Evolutionary conservation across 805 yeast species (phyloP).

Genomic region (Candida insectalens): DNA sequence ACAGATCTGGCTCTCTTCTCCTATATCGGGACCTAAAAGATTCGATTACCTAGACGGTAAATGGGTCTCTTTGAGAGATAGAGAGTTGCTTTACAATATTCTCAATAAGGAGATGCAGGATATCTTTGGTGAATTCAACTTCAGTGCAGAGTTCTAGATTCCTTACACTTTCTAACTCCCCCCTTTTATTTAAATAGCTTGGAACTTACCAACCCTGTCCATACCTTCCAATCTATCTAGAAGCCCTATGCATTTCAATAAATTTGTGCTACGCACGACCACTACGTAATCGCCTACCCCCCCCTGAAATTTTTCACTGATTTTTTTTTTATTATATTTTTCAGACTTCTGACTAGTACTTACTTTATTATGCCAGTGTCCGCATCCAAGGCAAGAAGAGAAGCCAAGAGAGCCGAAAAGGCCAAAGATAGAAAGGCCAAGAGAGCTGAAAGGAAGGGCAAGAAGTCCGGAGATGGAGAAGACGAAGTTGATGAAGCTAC

Average conservation of each 20-base stretch:
- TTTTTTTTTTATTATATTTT: not conserved
- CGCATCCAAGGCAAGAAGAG: conserved; percentile 96
- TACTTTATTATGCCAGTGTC: conserved; percentile 55
- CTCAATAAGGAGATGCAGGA: conserved; percentile 39
- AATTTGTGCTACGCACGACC: too few species aligned
- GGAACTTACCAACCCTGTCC: too few species aligned
- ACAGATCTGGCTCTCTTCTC: conserved; percentile 94
- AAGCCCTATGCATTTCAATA: too few species aligned
- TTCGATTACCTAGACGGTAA: conserved; percentile 63
- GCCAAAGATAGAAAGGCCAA: conserved; percentile 68
- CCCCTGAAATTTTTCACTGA: too few species aligned
- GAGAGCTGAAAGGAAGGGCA: conserved; percentile 54
- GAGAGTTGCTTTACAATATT: conserved; percentile 33
- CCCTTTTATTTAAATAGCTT: not conserved
- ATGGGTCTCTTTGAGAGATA: conserved; percentile 78
- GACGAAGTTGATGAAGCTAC: conserved; percentile 39
- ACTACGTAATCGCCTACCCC: too few species aligned
- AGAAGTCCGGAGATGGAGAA: conserved; percentile 37
- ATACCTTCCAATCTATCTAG: too few species aligned
- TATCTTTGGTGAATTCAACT: conserved; percentile 17
- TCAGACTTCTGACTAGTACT: too few species aligned
- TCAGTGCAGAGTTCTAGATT: conserved; percentile 4
- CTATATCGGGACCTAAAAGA: conserved; percentile 85
- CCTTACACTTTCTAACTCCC: not conserved
- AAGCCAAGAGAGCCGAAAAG: conserved; percentile 90